phyloP scores from a whole-genome alignment of 108 stramenopile genomes.

The Bacterosira constricta region DNA sequence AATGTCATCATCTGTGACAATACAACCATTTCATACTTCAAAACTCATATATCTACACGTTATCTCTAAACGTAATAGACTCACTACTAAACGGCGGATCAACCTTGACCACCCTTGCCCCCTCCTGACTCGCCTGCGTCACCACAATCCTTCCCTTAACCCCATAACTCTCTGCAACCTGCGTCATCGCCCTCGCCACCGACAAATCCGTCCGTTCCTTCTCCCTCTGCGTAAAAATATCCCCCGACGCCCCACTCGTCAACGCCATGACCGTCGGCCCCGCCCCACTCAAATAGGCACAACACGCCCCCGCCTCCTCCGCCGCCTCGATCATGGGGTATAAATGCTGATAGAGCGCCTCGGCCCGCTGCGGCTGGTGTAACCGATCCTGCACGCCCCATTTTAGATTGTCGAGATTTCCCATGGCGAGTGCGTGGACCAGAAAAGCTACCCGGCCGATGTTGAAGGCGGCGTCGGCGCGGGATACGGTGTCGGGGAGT shows the following conservation, averaged over 20 bases:
- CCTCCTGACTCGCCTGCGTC: conserved; percentile 78
- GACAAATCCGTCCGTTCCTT: conserved; percentile 93
- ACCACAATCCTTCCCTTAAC: conserved; percentile 84
- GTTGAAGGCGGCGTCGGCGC: conserved; percentile 95
- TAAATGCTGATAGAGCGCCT: conserved; percentile 91
- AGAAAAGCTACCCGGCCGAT: conserved; percentile 96
- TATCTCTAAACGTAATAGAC: conserved; percentile 82
- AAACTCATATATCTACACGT: conserved; percentile 76
- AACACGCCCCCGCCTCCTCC: conserved; percentile 91
- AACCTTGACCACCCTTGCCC: conserved; percentile 83
- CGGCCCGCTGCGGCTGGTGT: conserved; percentile 97
- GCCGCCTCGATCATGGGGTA: conserved; percentile 96
- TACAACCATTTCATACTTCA: background rate
- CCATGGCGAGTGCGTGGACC: conserved; percentile 88
- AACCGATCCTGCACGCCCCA: conserved; percentile 92
- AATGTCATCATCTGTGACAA: background rate
- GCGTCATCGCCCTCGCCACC: conserved; percentile 96
- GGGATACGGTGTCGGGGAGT: conserved; percentile 71
- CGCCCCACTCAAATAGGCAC: conserved; percentile 93
- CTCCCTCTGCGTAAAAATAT: conserved; percentile 96
- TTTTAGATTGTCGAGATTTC: conserved; percentile 92
- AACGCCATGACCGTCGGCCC: conserved; percentile 98
- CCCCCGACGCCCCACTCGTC: conserved; percentile 94
- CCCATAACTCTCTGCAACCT: conserved; percentile 76
- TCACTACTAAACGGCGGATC: conserved; percentile 87